Percentiles rank a stretch among this genome's conserved stretches.
Conservation (phyloP, 176 grass and related monocot genomes). For the Oryza brachyantha region DNA sequence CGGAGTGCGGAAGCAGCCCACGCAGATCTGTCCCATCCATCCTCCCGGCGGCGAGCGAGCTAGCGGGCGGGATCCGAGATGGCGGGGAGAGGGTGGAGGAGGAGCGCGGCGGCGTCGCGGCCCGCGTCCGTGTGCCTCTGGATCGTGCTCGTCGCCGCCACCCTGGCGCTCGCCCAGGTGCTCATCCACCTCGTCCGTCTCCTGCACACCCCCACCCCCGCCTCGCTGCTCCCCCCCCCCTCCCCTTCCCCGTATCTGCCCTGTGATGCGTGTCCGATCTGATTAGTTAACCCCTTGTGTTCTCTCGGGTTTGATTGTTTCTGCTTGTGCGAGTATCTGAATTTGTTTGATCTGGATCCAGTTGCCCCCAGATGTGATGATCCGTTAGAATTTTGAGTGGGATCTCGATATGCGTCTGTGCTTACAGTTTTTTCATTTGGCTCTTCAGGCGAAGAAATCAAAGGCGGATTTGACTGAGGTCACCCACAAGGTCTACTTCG, state of each 20-base stretch:
- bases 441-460: conserved; percentile 61
- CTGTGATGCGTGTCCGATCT: not conserved
- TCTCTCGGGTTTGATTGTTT: not conserved
- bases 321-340: not conserved
- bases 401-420: not conserved
- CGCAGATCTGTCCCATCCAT: conserved; percentile 35
- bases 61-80: conserved; percentile 26
- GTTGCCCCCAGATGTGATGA: not conserved
- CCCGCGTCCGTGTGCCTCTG: conserved; percentile 45
- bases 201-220: not conserved
- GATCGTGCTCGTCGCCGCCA: conserved; percentile 54
- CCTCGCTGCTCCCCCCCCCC: not conserved
- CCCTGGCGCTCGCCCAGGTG: conserved; percentile 85
- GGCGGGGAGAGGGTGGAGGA: conserved; percentile 39
- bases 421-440: not conserved
- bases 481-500: conserved; percentile 92
- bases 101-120: conserved; percentile 14
- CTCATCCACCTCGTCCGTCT: conserved; percentile 56
- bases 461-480: conserved; percentile 70
- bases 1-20: not conserved
- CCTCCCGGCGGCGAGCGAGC: conserved; percentile 8
- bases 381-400: not conserved
- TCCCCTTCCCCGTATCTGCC: not conserved
- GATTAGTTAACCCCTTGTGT: not conserved
- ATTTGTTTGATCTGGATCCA: conserved; percentile 20